Base-by-base conservation (phyloP, 2,329 filamentous ascomycete genomes). In the Diaporthe ampelina region DNA sequence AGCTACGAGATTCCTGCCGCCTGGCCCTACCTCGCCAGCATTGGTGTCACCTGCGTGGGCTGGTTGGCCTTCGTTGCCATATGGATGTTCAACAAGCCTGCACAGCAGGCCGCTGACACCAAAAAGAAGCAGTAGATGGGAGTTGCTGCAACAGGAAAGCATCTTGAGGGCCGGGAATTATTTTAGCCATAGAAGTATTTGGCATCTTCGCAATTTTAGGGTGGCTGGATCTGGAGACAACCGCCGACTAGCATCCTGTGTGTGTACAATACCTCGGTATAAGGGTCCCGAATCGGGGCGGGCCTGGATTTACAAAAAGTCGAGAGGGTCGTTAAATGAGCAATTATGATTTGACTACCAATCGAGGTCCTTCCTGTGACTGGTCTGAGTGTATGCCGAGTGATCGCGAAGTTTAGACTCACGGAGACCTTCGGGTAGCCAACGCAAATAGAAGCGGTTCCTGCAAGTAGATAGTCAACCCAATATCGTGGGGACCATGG, bases 11-110 rank as follows among this genome's bases (percentile, higher is more conserved):
- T 99, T 82, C 94, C 90, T 76, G 95, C 93, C 56, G 96, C 95
- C 4, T 98, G 95, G 94, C 95, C 96, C 15, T 98, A 96, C 94
- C 94, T 99, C 81, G 89, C 92, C 0, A 96, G 97, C 75, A 94
- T 98, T 75, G 94, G 90, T 82, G 92, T 93, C 67, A 98, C 97
- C 2, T 90, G 98, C 72, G 88, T 87, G 15, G 97, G 95, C 10
- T 99, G 95, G 90, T 77, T 98, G 76, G 91, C 87, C 0, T 98
- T 99, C 84, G 94, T 95, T 70, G 91, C 91, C 19, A 80, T 98
- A 48, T 99, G 97, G 97, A 87, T 99, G 83, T 99, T 89, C 80
- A 90, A 88, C 80, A 86, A 86, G 80, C 89, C 89, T 2, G 80
- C 81, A 3, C 81, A 79, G 29, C 79, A 79, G 73, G 78, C 80